Conservation (phyloP, 768 basidiomycete species). For the Lactarius akahatsu region DNA sequence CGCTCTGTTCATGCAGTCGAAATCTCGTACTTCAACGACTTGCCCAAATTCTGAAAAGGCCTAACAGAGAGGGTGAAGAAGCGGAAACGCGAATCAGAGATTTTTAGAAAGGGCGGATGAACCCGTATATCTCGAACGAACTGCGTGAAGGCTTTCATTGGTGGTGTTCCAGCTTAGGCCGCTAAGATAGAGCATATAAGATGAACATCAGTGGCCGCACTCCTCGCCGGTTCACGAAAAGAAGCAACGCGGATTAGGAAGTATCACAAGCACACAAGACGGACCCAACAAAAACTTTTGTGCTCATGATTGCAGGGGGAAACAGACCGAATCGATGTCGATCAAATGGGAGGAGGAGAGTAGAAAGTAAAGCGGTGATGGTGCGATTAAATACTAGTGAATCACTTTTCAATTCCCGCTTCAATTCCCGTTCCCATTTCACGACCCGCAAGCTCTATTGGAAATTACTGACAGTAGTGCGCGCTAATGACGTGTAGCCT, state of each 20-base stretch:
- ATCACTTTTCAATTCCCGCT: conserved; percentile 51
- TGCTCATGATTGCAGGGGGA: conserved; percentile 50
- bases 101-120: conserved; percentile 16
- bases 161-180: conserved; percentile 95
- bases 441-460: background rate
- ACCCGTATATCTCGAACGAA: conserved; percentile 61
- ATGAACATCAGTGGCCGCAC: conserved; percentile 50
- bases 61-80: conserved; percentile 45
- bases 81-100: conserved; percentile 46
- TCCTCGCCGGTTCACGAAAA: conserved; percentile 39
- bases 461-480: no score
- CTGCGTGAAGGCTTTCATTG: conserved; percentile 84
- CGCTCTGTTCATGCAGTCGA: conserved; percentile 31
- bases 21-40: conserved; percentile 86
- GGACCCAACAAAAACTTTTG: conserved; percentile 93
- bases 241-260: conserved; percentile 38
- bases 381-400: conserved; percentile 42
- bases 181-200: conserved; percentile 50
- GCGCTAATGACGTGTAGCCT: no score
- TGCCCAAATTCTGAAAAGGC: conserved; percentile 81
- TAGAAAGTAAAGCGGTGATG: background rate
- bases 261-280: conserved; percentile 60
- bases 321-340: conserved; percentile 12
- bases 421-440: conserved; percentile 34
- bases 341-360: conserved; percentile 37